phyloP scores from a whole-genome alignment of 78 protist species.

The Cavenderia fasciculata region DNA sequence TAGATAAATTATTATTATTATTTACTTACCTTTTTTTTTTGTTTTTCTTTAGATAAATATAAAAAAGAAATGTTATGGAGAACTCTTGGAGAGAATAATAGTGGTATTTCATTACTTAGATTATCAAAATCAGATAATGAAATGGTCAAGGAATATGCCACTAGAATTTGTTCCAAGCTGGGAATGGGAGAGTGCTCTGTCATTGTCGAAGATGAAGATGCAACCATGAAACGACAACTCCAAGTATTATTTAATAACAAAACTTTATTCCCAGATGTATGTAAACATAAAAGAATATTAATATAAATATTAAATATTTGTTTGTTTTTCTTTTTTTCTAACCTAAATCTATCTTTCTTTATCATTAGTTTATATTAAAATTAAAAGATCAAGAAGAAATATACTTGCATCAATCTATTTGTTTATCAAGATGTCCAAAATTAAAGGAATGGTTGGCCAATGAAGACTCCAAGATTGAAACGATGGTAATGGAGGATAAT shows the following conservation, averaged over 20 bases:
- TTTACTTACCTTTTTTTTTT: too few relatives aligned
- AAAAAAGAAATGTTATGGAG: slow-evolving; percentile 42
- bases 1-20: background rate
- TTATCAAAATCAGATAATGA: slow-evolving; percentile 29
- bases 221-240: background rate
- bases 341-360: too few relatives aligned
- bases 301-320: too few relatives aligned
- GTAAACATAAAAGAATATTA: too few relatives aligned
- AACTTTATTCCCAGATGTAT: slow-evolving; percentile 61
- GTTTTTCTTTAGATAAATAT: slow-evolving; percentile 9
- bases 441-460: background rate
- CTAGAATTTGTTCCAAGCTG: background rate
- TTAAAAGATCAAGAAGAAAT: background rate
- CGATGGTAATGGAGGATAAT: background rate
- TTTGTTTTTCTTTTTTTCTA: too few relatives aligned
- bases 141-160: background rate
- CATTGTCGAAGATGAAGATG: slow-evolving; percentile 13
- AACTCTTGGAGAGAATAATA: slow-evolving; percentile 22
- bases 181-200: slow-evolving; percentile 16
- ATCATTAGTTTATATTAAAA: background rate
- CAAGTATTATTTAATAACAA: slow-evolving; percentile 12
- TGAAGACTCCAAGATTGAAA: background rate
- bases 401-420: slow-evolving; percentile 55
- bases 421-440: slow-evolving; percentile 72
- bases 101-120: slow-evolving; percentile 1